phyloP scores from a whole-genome alignment of 352 stramenopile genomes.

The Phytopythium cucurbitacearum region DNA sequence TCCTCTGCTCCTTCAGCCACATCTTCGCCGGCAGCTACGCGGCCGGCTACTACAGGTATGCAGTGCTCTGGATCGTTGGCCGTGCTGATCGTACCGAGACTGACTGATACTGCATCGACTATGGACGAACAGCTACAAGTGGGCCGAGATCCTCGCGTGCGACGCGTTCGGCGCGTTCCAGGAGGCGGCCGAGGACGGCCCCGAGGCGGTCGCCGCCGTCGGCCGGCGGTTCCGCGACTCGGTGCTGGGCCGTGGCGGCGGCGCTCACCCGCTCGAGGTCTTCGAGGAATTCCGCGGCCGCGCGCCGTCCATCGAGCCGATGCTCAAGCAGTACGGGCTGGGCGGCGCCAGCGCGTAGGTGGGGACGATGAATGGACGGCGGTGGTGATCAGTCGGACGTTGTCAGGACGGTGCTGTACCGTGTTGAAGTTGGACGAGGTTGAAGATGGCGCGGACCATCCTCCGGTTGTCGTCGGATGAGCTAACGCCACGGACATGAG shows the following conservation, averaged over 20 bases:
- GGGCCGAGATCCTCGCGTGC: constrained; percentile 96
- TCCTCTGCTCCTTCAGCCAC: constrained; percentile 97
- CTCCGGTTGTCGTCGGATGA: no score
- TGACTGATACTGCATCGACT: constrained; percentile 3
- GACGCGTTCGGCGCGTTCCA: constrained; percentile 98
- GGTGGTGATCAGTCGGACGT: no score
- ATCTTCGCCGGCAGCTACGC: constrained; percentile 98
- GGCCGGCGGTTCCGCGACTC: constrained; percentile 93
- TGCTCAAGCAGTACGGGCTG: constrained; percentile 95
- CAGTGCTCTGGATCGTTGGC: constrained; percentile 3
- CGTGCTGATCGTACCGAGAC: constrained; percentile 2
- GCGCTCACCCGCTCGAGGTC: constrained; percentile 88
- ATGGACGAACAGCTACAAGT: constrained; percentile 86
- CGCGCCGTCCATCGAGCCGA: constrained; percentile 90
- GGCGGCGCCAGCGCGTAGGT: neutral
- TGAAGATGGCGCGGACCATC: no score
- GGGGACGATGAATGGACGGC: no score
- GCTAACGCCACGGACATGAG: no score
- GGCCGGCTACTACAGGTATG: constrained; percentile 95
- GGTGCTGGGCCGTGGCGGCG: constrained; percentile 86
- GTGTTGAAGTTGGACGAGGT: no score
- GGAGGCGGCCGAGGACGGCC: constrained; percentile 78
- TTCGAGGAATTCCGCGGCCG: constrained; percentile 95
- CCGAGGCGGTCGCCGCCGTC: constrained; percentile 63
- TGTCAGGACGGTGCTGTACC: no score